Percentiles rank a stretch among this genome's conserved stretches.
Evolutionary conservation across 2,329 filamentous ascomycete species (phyloP).

Genomic region (Xylariomycetidae sp.): DNA sequence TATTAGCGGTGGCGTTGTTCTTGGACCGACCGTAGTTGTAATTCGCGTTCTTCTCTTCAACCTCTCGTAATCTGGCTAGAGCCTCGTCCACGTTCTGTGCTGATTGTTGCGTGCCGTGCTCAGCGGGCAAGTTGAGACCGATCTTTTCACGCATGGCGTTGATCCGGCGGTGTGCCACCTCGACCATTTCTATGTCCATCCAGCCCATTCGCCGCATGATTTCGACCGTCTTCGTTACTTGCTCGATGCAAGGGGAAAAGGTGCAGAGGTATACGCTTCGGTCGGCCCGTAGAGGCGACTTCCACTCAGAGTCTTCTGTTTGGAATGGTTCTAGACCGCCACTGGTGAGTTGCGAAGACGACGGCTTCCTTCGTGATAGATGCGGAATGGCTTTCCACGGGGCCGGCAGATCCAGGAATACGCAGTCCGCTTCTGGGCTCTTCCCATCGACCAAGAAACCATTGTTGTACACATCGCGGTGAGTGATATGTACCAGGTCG

Average conservation of each 20-base stretch:
- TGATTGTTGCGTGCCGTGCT: conserved; percentile 64
- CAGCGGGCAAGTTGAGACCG: conserved; percentile 58
- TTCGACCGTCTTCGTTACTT: conserved; percentile 81
- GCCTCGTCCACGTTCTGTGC: conserved; percentile 76
- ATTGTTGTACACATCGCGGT: conserved; percentile 71
- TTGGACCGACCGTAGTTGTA: conserved; percentile 46
- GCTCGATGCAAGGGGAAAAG: conserved; percentile 95
- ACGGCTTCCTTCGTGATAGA: conserved; percentile 53
- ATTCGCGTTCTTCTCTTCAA: conserved; percentile 62
- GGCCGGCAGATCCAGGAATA: conserved; percentile 76
- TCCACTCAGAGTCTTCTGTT: conserved; percentile 31
- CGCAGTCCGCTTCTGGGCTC: conserved; percentile 59
- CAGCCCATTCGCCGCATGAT: conserved; percentile 76
- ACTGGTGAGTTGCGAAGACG: conserved; percentile 17
- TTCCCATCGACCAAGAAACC: conserved; percentile 60
- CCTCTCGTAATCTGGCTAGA: conserved; percentile 62
- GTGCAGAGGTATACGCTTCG: conserved; percentile 76
- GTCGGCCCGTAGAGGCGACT: conserved; percentile 64
- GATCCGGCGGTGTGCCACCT: conserved; percentile 72
- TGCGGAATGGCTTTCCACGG: conserved; percentile 76
- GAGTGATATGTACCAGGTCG: conserved; percentile 62
- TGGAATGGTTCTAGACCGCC: conserved; percentile 12
- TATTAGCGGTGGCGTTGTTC: conserved; percentile 23
- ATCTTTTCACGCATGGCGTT: conserved; percentile 78
- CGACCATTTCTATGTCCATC: conserved; percentile 91